Evolutionary conservation across 805 yeast genomes (phyloP).

Genomic region (Diddensiella santjacobensis): DNA sequence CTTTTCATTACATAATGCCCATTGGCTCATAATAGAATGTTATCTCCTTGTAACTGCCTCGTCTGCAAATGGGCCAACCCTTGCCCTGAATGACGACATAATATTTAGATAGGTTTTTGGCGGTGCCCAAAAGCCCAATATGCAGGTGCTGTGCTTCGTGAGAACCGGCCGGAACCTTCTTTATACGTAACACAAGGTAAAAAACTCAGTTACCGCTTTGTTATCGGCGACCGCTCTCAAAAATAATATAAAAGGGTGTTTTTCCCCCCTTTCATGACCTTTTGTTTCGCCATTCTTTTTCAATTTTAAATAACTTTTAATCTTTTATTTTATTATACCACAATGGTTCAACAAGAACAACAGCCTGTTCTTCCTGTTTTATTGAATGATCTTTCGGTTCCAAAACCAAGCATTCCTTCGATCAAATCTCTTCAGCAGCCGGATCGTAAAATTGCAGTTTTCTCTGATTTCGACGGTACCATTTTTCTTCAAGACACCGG

Average conservation of each 20-base stretch:
- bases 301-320: background rate
- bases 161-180: no score
- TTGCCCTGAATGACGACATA: no score
- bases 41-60: no score
- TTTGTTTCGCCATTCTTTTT: background rate
- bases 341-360: background rate
- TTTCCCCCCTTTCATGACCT: background rate
- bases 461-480: slow-evolving; percentile 42
- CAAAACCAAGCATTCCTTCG: slow-evolving; percentile 16
- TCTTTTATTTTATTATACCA: background rate
- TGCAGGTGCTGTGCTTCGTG: no score
- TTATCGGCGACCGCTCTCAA: no score
- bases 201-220: no score
- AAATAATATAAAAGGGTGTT: background rate
- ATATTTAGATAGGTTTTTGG: no score
- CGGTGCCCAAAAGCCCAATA: no score
- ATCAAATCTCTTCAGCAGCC: slow-evolving; percentile 15
- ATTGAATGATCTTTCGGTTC: slow-evolving; percentile 12
- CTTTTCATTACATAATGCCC: no score
- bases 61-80: no score
- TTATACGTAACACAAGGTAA: no score
- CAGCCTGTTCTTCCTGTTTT: slow-evolving; percentile 10
- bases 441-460: slow-evolving; percentile 19
- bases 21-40: no score
- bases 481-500: slow-evolving; percentile 45